A percentile compares a stretch with the other conserved stretches of the same genome.
These are phyloP conservation scores for Colletotrichum endophyticum DNA, from an alignment of 2,329 filamentous ascomycete genomes.

Conservation along the genomic window DNA sequence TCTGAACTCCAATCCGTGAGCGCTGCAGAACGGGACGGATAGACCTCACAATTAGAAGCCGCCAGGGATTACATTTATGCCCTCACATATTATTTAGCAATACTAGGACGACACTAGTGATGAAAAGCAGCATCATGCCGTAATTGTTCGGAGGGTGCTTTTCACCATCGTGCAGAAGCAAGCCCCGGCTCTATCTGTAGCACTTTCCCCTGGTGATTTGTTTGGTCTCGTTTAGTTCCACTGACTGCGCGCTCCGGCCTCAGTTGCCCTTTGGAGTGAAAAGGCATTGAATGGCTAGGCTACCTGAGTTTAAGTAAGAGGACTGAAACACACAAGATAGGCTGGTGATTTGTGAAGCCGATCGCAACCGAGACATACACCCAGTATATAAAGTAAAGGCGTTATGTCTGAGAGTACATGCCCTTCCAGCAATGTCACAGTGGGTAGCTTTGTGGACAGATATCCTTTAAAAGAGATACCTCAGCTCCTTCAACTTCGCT, in stretches of 20 bases:
- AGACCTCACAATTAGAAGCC: rapidly evolving
- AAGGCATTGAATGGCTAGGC: rapidly evolving
- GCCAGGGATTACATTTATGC: too few species aligned
- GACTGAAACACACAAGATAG: neutral
- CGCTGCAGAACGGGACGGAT: rapidly evolving
- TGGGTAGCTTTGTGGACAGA: too few species aligned
- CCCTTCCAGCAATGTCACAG: neutral
- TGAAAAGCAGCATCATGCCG: rapidly evolving
- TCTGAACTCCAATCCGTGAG: rapidly evolving
- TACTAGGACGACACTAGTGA: too few species aligned
- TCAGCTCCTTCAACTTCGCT: neutral
- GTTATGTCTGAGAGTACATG: neutral
- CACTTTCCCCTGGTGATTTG: neutral
- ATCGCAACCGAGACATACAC: neutral
- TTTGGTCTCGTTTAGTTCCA: neutral
- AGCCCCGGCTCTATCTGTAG: too few species aligned
- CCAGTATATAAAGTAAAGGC: neutral
- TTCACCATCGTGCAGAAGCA: too few species aligned
- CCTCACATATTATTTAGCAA: too few species aligned
- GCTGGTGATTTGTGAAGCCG: neutral
- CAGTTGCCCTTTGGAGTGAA: neutral
- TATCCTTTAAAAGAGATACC: too few species aligned
- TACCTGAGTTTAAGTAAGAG: neutral
- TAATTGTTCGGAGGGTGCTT: rapidly evolving
- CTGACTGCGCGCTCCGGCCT: neutral